Base-by-base conservation (phyloP, 371 early-diverging fungal genomes). In the Parasitella parasitica region DNA sequence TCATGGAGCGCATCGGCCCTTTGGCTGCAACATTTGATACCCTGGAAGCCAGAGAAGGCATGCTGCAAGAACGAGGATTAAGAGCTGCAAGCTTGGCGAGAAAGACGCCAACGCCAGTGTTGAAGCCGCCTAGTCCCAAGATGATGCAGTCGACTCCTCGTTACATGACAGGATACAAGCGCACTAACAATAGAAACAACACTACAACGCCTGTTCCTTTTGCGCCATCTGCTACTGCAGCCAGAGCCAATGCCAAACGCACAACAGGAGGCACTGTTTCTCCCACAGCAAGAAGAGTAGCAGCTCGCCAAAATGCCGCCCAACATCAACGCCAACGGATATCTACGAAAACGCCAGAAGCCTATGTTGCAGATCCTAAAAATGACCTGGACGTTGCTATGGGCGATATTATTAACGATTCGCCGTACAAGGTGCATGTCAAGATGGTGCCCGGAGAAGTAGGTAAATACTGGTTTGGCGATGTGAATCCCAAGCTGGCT, bases 391-490 rank as follows among this genome's bases (percentile, higher is more conserved):
- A 91, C 72, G 84, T 89, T 2, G 89, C 87, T 41, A 72, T 91
- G 0, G 92, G 89, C 7, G 63, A 78, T 27, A 85, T 90, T 28
- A 86, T 91, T 16, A 91, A 91, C 56, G 82, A 82, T 16, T 73
- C 73, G 4, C 79, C 79, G 1, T 77, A 77, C 54, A 73, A 72
- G 43, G 59, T 82, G 12, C 64, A 61, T 18, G 76, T 82, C 58
- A 77, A 78, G 61, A 78, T 78, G 82, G 78, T 78, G 4, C 82
- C 73, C 53, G 81, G 81, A 7, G 89, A 90, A 61, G 83, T 81
- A 2, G 91, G 89, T 22, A 78, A 84, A 36, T 90, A 91, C 68
- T 84, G 87, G 85, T 89, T 90, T 76, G 90, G 90, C 20, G 85
- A 86, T 20, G 67, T 80, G 27, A 86, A 89, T 59, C 89, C 89